phyloP scores from a whole-genome alignment of 768 basidiomycete species.

The Agrocybe chaxingu region DNA sequence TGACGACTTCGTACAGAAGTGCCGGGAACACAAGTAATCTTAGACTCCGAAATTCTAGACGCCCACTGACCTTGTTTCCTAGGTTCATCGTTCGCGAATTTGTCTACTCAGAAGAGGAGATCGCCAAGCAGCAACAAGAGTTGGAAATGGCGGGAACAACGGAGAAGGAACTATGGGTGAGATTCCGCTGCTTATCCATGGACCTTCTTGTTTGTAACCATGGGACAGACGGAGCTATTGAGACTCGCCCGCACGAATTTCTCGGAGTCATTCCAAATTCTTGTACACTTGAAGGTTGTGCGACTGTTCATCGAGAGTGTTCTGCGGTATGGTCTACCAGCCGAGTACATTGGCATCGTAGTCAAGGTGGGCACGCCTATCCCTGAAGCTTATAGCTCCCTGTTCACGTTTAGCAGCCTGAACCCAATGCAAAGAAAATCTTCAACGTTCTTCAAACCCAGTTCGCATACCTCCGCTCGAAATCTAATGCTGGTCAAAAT shows the following conservation, averaged over 20 bases:
- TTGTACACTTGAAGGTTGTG: slow-evolving; percentile 90
- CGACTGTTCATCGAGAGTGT: slow-evolving; percentile 94
- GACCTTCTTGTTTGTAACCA: not conserved
- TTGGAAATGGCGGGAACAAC: slow-evolving; percentile 75
- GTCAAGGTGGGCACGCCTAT: slow-evolving; percentile 55
- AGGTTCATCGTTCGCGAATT: slow-evolving; percentile 98
- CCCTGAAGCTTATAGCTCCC: not conserved
- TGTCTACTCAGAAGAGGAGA: slow-evolving; percentile 77
- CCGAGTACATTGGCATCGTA: slow-evolving; percentile 79
- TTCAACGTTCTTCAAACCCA: slow-evolving; percentile 70
- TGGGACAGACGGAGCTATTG: slow-evolving; percentile 79
- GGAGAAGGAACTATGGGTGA: slow-evolving; percentile 96
- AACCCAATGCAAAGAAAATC: slow-evolving; percentile 78
- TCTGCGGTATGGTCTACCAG: slow-evolving; percentile 91
- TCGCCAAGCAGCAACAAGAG: slow-evolving; percentile 79
- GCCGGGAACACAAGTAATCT: slow-evolving; percentile 86
- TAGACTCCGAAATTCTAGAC: not conserved
- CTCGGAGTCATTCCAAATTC: slow-evolving; percentile 91
- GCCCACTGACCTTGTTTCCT: slow-evolving; percentile 2
- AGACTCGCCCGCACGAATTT: slow-evolving; percentile 92
- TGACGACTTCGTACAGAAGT: slow-evolving; percentile 92
- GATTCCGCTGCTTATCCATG: not conserved
- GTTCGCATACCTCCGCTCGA: slow-evolving; percentile 78
- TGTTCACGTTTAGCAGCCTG: slow-evolving; percentile 56
- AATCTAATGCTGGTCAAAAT: slow-evolving; percentile 50